Conservation (phyloP, 2,329 filamentous ascomycete species). For the Emericellopsis cladophorae region DNA sequence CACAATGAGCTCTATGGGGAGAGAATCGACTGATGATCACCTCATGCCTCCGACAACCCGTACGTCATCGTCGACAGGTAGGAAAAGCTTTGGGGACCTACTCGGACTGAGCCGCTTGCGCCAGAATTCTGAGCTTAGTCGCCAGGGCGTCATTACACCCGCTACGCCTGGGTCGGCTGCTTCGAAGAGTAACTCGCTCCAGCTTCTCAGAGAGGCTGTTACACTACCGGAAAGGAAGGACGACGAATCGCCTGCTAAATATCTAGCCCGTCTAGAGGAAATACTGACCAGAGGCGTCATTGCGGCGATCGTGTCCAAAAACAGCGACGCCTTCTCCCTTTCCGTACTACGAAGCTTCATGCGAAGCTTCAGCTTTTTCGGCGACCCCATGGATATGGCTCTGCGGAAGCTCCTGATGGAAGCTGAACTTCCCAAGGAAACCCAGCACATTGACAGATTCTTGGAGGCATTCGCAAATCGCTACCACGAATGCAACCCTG, state of each 20-base stretch:
- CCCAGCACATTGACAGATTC: constrained; percentile 92
- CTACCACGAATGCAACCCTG: constrained; percentile 96
- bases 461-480: constrained; percentile 90
- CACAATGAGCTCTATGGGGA: constrained; percentile 73
- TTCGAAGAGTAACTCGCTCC: constrained; percentile 76
- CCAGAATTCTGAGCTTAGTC: constrained; percentile 64
- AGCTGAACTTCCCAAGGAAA: constrained; percentile 90
- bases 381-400: constrained; percentile 96
- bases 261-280: constrained; percentile 73
- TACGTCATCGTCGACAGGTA: constrained; percentile 77
- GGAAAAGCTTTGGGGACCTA: constrained; percentile 86
- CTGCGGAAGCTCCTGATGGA: constrained; percentile 94
- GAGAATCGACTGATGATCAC: constrained; percentile 58
- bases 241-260: constrained; percentile 81
- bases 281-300: constrained; percentile 70
- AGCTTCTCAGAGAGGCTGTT: constrained; percentile 58
- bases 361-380: constrained; percentile 88
- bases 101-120: constrained; percentile 68
- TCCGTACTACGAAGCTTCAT: constrained; percentile 88
- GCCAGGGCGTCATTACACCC: constrained; percentile 56
- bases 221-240: constrained; percentile 69
- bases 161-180: constrained; percentile 55
- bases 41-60: constrained; percentile 55
- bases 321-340: constrained; percentile 70
- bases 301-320: constrained; percentile 74